Conservation (phyloP, 257 asterid species). For the Solanum ossicruentum region DNA sequence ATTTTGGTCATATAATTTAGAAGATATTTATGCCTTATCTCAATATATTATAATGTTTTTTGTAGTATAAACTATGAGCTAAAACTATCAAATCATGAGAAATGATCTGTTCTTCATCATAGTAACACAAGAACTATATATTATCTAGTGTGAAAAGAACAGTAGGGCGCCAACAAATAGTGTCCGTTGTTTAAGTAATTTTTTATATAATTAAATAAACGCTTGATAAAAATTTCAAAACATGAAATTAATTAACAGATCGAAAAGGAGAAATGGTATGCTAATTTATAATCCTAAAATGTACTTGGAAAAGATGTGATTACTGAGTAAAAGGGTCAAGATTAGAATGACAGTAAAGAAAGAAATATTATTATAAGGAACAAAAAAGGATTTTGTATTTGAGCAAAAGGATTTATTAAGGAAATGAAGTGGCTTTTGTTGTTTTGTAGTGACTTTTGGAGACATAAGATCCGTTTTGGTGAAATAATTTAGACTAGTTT, state of each 20-base stretch:
- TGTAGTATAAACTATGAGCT: not conserved
- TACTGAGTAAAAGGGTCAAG: not conserved
- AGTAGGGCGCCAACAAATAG: not conserved
- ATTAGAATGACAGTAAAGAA: not conserved
- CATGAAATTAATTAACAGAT: not conserved
- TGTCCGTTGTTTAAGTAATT: not conserved
- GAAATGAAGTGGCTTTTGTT: slow-evolving; percentile 24
- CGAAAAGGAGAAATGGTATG: not conserved
- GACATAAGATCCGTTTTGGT: slow-evolving; percentile 11
- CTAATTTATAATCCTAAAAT: not conserved
- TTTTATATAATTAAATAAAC: not conserved
- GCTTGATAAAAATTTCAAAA: not conserved
- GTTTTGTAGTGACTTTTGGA: slow-evolving; percentile 23
- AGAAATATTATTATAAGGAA: not conserved
- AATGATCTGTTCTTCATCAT: not conserved
- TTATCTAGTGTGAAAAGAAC: not conserved
- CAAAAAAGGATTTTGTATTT: not conserved
- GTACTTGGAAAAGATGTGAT: not conserved
- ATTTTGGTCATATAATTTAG: too few species aligned
- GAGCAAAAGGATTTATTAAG: slow-evolving; percentile 10
- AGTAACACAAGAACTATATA: not conserved
- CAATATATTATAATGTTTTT: not conserved
- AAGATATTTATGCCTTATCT: too few species aligned
- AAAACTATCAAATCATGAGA: slow-evolving; percentile 3
- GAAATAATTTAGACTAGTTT: slow-evolving; percentile 1